A percentile compares a stretch with the other conserved stretches of the same genome.
These are phyloP conservation scores for Daldinia bambusicola DNA, from an alignment of 495 filamentous ascomycete species.

Conservation along the genomic window DNA sequence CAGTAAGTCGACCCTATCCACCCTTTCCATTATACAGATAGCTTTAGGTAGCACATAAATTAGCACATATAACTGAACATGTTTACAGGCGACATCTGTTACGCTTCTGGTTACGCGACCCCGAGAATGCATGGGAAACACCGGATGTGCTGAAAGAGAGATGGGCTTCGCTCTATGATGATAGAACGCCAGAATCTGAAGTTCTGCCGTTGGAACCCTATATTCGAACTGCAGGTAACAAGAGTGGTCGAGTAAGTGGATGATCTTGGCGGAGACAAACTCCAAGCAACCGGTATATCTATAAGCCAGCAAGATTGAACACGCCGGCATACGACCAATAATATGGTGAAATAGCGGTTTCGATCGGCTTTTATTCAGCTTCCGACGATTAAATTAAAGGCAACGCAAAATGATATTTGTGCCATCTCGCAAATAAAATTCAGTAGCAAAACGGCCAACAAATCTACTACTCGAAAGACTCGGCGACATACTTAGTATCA, in stretches of 20 bases:
- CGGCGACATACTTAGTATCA: not conserved
- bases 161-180: constrained; percentile 64
- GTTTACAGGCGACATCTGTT: constrained; percentile 50
- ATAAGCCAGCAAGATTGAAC: not conserved
- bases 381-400: constrained; percentile 4
- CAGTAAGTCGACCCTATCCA: constrained; percentile 24
- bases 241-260: constrained; percentile 12
- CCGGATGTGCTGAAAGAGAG: constrained; percentile 56
- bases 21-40: not conserved
- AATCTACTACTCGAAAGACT: not conserved
- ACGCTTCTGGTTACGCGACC: constrained; percentile 56
- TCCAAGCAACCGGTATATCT: not conserved
- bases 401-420: not conserved
- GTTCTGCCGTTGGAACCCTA: constrained; percentile 65
- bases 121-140: constrained; percentile 53
- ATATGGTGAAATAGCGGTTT: not conserved
- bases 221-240: constrained; percentile 55
- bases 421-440: not conserved
- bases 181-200: constrained; percentile 58
- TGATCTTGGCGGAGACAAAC: not conserved
- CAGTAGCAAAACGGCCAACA: not conserved
- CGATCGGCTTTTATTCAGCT: constrained; percentile 20
- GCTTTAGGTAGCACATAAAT: too few species aligned
- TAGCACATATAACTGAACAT: not conserved
- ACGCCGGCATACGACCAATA: constrained; percentile 2